Conservation (phyloP, 208 protist species). For the Leishmania gerbilli region DNA sequence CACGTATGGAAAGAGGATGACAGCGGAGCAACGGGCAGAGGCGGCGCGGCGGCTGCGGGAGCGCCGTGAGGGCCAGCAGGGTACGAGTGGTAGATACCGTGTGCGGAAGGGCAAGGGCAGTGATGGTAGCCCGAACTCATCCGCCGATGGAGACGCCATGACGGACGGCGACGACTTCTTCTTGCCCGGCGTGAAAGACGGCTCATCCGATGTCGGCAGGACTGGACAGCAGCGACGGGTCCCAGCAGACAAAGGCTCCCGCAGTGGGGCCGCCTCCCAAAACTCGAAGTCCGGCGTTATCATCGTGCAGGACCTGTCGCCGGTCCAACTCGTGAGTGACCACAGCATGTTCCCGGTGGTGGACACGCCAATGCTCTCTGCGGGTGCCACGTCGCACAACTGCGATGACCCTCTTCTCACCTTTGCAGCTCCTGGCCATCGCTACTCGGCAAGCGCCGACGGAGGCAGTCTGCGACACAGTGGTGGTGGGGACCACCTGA, state of each 20-base stretch:
- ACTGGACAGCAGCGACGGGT: background rate
- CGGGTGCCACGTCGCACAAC: background rate
- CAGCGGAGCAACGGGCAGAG: conserved; percentile 29
- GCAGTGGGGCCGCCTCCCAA: no score
- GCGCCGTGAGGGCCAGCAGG: conserved; percentile 14
- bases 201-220: background rate
- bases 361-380: background rate
- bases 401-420: background rate
- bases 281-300: background rate
- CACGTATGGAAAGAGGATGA: conserved; percentile 46
- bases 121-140: background rate
- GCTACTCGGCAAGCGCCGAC: background rate
- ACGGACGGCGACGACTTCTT: background rate
- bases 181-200: background rate
- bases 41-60: conserved; percentile 36
- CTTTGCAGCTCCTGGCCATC: background rate
- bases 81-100: conserved; percentile 1
- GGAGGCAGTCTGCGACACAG: background rate
- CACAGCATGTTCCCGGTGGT: background rate
- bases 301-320: background rate
- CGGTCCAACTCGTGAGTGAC: background rate
- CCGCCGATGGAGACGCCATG: background rate
- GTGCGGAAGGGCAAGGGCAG: background rate
- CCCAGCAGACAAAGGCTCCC: background rate
- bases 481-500: background rate